These are phyloP conservation scores for Sistotremastrum suecicum DNA, from an alignment of 768 basidiomycete species.

Conservation along the genomic window DNA sequence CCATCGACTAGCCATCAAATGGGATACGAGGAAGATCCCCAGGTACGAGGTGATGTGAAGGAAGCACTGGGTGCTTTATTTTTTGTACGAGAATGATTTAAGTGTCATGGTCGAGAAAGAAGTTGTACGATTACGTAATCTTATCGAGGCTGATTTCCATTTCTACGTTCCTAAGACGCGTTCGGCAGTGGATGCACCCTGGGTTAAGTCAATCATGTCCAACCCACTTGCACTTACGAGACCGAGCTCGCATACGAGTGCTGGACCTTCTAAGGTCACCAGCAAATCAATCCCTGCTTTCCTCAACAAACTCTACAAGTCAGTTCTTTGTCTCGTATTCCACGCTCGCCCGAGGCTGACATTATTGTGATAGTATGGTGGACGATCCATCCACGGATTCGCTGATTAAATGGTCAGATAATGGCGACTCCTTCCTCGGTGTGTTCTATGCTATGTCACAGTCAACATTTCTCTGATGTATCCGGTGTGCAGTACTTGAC, in stretches of 20 bases:
- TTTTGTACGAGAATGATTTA: no score
- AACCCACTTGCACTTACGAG: no score
- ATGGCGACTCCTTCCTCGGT: conserved; percentile 91
- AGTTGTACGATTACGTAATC: no score
- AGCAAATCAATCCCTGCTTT: conserved; percentile 62
- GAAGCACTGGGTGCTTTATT: conserved; percentile 29
- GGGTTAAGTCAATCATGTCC: no score
- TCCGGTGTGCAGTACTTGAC: conserved; percentile 53
- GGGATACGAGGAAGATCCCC: conserved; percentile 43
- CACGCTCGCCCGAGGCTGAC: conserved; percentile 6
- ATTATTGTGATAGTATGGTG: conserved; percentile 55
- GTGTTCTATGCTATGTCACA: conserved; percentile 6
- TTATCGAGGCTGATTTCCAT: no score
- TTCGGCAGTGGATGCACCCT: no score
- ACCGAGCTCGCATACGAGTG: no score
- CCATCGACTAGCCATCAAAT: conserved; percentile 20
- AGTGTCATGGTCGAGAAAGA: no score
- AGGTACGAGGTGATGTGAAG: conserved; percentile 42
- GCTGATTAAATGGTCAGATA: conserved; percentile 84
- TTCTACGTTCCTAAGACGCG: no score
- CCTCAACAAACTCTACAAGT: conserved; percentile 89
- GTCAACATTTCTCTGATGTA: not conserved
- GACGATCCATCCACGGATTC: conserved; percentile 71
- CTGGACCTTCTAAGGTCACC: conserved; percentile 19
- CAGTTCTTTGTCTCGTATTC: conserved; percentile 17